Evolutionary conservation across 1,284 basidiomycete species (phyloP).

Genomic region (Malassezia globosa): DNA sequence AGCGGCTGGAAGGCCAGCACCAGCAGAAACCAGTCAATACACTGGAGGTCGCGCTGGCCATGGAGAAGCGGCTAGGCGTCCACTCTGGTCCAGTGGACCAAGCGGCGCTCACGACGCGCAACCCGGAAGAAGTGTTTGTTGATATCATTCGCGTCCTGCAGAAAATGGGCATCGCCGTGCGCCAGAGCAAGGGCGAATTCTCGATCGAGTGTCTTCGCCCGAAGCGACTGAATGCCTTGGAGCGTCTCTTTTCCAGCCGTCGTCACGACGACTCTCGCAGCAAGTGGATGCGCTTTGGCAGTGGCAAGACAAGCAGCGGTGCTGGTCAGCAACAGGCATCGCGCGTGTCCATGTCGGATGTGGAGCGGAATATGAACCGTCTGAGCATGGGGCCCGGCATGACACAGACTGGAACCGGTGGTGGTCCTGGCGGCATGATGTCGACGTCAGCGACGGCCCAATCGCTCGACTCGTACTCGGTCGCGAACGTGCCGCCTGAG

Average conservation of each 20-base stretch:
- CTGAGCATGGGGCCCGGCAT: slow-evolving; percentile 1
- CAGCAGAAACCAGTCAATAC: not conserved
- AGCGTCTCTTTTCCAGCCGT: slow-evolving; percentile 1
- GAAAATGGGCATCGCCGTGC: slow-evolving; percentile 80
- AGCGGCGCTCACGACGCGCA: slow-evolving; percentile 71
- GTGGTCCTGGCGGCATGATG: not conserved
- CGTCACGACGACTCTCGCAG: not conserved
- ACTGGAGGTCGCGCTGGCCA: not conserved
- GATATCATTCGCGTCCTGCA: slow-evolving; percentile 68
- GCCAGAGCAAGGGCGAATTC: slow-evolving; percentile 61
- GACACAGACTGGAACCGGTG: too few relatives aligned
- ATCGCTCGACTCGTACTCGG: slow-evolving; percentile 11
- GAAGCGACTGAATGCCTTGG: slow-evolving; percentile 22
- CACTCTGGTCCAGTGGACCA: slow-evolving; percentile 90
- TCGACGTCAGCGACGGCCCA: not conserved
- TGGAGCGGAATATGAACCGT: slow-evolving; percentile 10
- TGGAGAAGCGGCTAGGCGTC: slow-evolving; percentile 54
- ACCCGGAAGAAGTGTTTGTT: slow-evolving; percentile 74
- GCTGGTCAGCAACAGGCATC: slow-evolving; percentile 15
- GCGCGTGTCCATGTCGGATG: slow-evolving; percentile 20
- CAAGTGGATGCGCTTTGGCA: slow-evolving; percentile 9
- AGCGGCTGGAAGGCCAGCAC: slow-evolving; percentile 5
- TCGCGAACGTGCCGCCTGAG: slow-evolving; percentile 20
- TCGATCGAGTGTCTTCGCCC: slow-evolving; percentile 42
- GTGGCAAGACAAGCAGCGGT: slow-evolving; percentile 4